Conservation (phyloP, 371 early-diverging fungal species). For the Cokeromyces recurvatus region DNA sequence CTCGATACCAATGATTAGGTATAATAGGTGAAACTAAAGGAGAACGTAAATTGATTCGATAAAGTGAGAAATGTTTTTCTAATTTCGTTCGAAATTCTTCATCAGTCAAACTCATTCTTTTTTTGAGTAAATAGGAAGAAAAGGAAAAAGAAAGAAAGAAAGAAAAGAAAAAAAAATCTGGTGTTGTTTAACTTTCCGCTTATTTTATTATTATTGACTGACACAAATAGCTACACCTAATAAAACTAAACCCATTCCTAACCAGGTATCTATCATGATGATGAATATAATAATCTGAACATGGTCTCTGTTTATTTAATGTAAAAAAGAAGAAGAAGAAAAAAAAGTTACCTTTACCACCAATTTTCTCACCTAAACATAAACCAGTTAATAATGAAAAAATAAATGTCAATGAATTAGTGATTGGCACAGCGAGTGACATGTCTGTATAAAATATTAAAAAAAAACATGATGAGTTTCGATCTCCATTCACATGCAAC, state of each 20-base stretch:
- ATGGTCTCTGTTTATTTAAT: too few species aligned
- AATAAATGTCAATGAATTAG: slow-evolving; percentile 86
- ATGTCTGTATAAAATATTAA: slow-evolving; percentile 56
- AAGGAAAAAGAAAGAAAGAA: neutral
- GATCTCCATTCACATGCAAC: too few species aligned
- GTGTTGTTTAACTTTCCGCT: neutral
- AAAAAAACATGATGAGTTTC: too few species aligned
- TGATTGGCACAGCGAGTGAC: slow-evolving; percentile 90
- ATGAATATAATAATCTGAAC: neutral
- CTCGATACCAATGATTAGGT: slow-evolving; percentile 33
- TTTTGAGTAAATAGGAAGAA: neutral
- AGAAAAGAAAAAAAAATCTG: neutral
- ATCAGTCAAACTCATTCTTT: slow-evolving; percentile 21
- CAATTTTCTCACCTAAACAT: slow-evolving; percentile 71
- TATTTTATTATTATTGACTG: slow-evolving; percentile 18
- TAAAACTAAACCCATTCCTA: slow-evolving; percentile 65
- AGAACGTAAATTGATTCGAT: slow-evolving; percentile 35
- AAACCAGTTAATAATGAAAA: slow-evolving; percentile 80
- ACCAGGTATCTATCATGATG: slow-evolving; percentile 41
- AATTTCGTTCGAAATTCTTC: slow-evolving; percentile 35
- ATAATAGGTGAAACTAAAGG: slow-evolving; percentile 23
- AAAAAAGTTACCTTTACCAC: slow-evolving; percentile 55
- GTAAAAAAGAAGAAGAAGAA: too few species aligned
- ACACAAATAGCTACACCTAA: slow-evolving; percentile 67
- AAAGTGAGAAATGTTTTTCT: slow-evolving; percentile 42